Evolutionary conservation across 2,329 filamentous ascomycete species (phyloP).

Genomic region (Leptographium radiaticola): DNA sequence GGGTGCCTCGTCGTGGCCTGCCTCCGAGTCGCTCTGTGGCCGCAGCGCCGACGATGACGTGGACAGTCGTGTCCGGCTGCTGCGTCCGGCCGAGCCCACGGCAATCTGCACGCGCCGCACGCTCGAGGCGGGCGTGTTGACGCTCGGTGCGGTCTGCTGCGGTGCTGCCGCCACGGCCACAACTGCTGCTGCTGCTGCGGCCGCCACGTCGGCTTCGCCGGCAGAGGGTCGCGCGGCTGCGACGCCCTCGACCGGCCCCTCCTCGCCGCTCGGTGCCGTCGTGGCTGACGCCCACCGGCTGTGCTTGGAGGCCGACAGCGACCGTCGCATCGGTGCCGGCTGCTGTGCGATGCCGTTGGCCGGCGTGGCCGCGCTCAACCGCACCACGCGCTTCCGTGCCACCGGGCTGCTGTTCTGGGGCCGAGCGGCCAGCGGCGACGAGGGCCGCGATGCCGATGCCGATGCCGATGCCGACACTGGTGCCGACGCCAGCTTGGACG

Average conservation of each 20-base stretch:
- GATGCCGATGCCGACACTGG: conserved; percentile 2
- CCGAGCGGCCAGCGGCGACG: conserved; percentile 23
- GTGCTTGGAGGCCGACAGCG: conserved; percentile 25
- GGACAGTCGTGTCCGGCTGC: conserved; percentile 18
- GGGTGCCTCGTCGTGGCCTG: conserved; percentile 33
- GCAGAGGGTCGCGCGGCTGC: conserved; percentile 14
- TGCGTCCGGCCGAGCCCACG: conserved; percentile 33
- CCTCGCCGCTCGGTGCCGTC: conserved; percentile 1
- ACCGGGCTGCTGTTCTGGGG: conserved; percentile 35
- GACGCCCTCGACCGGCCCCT: neutral
- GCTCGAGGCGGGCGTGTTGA: conserved; percentile 41
- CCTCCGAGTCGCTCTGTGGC: conserved; percentile 30
- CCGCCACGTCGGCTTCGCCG: neutral
- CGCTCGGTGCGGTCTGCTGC: conserved; percentile 9
- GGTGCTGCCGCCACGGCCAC: neutral
- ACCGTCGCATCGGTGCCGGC: conserved; percentile 37
- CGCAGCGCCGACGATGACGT: conserved; percentile 24
- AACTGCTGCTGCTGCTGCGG: neutral
- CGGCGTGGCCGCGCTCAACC: conserved; percentile 31
- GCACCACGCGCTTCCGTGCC: conserved; percentile 41
- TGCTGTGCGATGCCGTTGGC: conserved; percentile 16
- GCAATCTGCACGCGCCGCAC: conserved; percentile 42
- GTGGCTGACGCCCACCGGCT: conserved; percentile 10
- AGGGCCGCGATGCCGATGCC: conserved; percentile 19
- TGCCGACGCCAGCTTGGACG: neutral